phyloP scores from a whole-genome alignment of 1,139 yeast species.

The Yamadazyma mexicana region DNA sequence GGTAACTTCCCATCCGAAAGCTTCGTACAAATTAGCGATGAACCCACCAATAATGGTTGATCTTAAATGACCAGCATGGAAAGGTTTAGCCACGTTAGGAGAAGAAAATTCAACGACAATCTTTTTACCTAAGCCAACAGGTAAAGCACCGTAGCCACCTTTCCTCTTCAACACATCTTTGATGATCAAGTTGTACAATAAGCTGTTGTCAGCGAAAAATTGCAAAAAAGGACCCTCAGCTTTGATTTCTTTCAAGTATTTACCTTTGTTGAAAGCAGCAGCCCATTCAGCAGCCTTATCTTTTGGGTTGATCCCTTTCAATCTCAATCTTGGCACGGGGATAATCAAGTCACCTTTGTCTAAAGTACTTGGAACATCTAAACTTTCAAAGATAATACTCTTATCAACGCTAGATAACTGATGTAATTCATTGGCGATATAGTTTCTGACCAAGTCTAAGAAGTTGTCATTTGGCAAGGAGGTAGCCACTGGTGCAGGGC shows the following conservation, averaged over 20 bases:
- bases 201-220: slow-evolving; percentile 71
- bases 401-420: slow-evolving; percentile 71
- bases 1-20: slow-evolving; percentile 84
- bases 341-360: slow-evolving; percentile 93
- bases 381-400: slow-evolving; percentile 72
- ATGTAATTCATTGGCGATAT: slow-evolving; percentile 77
- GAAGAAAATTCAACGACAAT: slow-evolving; percentile 89
- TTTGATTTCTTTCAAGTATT: slow-evolving; percentile 65
- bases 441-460: slow-evolving; percentile 83
- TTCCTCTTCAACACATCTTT: slow-evolving; percentile 68
- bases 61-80: slow-evolving; percentile 99
- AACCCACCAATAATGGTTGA: slow-evolving; percentile 99
- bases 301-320: slow-evolving; percentile 83
- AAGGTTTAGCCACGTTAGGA: slow-evolving; percentile 98
- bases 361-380: slow-evolving; percentile 82
- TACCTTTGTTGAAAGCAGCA: slow-evolving; percentile 61
- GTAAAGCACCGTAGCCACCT: slow-evolving; percentile 68
- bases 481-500: slow-evolving; percentile 25
- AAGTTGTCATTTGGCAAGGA: slow-evolving; percentile 76
- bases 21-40: slow-evolving; percentile 84
- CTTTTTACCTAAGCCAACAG: slow-evolving; percentile 73
- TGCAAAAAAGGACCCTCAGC: slow-evolving; percentile 93
- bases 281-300: slow-evolving; percentile 88
- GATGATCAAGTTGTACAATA: slow-evolving; percentile 67
- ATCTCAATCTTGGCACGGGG: slow-evolving; percentile 90